phyloP scores from a whole-genome alignment of 208 protist genomes.

The Trypanosoma grayi region DNA sequence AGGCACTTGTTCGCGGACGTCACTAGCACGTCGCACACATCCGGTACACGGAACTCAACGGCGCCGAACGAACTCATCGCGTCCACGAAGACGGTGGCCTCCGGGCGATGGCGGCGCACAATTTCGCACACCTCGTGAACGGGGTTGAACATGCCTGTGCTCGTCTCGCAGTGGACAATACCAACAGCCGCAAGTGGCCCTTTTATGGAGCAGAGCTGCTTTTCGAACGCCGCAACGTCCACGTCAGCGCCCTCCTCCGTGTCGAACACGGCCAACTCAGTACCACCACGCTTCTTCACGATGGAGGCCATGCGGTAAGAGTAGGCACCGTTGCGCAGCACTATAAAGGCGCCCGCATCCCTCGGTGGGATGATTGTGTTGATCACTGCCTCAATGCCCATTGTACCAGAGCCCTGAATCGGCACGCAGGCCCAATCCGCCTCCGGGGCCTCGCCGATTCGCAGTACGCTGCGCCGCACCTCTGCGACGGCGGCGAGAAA shows the following conservation, averaged over 20 bases:
- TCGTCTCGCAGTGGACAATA: constrained; percentile 73
- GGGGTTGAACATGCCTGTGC: constrained; percentile 62
- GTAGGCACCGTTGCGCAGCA: constrained; percentile 61
- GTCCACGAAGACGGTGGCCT: constrained; percentile 50
- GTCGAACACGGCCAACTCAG: constrained; percentile 28
- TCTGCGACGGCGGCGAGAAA: constrained; percentile 43
- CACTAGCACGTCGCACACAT: constrained; percentile 46
- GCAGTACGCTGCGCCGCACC: constrained; percentile 34
- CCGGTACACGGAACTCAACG: constrained; percentile 32
- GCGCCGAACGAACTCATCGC: constrained; percentile 73
- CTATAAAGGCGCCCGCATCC: constrained; percentile 28
- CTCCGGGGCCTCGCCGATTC: constrained; percentile 26
- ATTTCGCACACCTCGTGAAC: constrained; percentile 36
- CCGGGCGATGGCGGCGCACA: constrained; percentile 31
- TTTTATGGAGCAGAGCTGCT: constrained; percentile 8
- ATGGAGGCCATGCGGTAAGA: constrained; percentile 52
- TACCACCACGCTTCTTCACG: constrained; percentile 33
- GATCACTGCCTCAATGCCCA: constrained; percentile 54
- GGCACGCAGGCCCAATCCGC: constrained; percentile 38
- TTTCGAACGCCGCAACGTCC: constrained; percentile 28
- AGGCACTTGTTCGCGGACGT: constrained; percentile 72
- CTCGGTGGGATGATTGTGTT: constrained; percentile 34
- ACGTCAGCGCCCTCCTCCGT: constrained; percentile 35
- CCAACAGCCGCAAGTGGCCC: constrained; percentile 34
- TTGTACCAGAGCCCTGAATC: constrained; percentile 63